Evolutionary conservation across 306 rosid genomes (phyloP), one percentile per base, ranked within the genome.

Genomic region (Trifolium pratense): DNA sequence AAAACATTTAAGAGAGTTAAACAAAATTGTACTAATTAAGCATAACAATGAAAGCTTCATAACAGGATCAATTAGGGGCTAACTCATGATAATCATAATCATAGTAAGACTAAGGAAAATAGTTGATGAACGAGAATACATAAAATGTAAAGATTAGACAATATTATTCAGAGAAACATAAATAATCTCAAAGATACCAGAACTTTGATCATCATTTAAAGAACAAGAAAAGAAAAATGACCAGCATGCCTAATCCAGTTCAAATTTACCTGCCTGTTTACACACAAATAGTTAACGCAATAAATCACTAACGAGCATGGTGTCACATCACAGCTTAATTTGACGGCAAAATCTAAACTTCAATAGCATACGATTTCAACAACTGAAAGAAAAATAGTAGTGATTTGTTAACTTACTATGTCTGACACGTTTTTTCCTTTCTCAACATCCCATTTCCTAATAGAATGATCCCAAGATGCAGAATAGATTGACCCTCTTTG

Each of bases 381-480:
- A 20, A 37, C 6, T 53, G 20, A 70, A 25, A 34, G 31, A 65
- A 21, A 59, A 17, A 31, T 26, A 53, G 32, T n/a, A 59, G 59
- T 16, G 29, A 68, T 17, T 29, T 52, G 68, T 53, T 63, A 70
- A 82, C 95, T 87, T 89, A 87, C 95, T 39, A 89, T 86, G 81
- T 83, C 79, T 29, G 77, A 56, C 75, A 78, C 37, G 70, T 84
- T 86, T 81, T 87, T 89, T 67, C 97, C 92, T 0, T 88, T 89
- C 84, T 91, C 95, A 1, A 80, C 96, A 69, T 94, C 94, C 99
- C 99, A 91, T 65, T 75, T 81, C 80, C 95, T 85, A 62, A 88
- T 69, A 73, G 97, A 87, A 83, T 91, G 97, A 85, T 94, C 97
- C 97, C 96, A 88, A 0, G 99, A 94, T 26, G 96, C 90, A 78